Evolutionary conservation across 257 asterid species (phyloP).

Genomic region (Euphrasia confusa): DNA sequence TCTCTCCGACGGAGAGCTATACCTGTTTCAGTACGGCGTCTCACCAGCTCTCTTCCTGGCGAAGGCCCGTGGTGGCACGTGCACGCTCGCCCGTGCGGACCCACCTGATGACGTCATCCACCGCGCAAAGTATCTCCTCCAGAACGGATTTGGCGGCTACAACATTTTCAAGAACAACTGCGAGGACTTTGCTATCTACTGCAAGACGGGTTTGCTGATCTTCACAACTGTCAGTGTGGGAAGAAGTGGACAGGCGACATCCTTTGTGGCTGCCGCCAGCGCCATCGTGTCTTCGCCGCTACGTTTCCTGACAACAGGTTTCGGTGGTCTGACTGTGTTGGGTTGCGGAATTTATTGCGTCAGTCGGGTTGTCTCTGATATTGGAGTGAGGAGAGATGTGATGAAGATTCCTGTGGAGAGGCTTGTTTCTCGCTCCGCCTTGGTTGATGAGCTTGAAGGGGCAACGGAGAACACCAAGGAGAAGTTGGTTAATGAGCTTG

Average conservation of each 20-base stretch:
- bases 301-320: slow-evolving; percentile 60
- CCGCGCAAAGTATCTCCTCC: slow-evolving; percentile 71
- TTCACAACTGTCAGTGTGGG: slow-evolving; percentile 53
- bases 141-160: slow-evolving; percentile 74
- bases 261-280: slow-evolving; percentile 60
- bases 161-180: slow-evolving; percentile 77
- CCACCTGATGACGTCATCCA: slow-evolving; percentile 54
- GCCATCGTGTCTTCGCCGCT: slow-evolving; percentile 70
- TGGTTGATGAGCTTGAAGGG: slow-evolving; percentile 27
- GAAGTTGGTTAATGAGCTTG: slow-evolving; percentile 28
- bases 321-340: slow-evolving; percentile 47
- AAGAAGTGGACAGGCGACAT: slow-evolving; percentile 79
- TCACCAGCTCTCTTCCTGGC: slow-evolving; percentile 52
- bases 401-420: slow-evolving; percentile 75
- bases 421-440: slow-evolving; percentile 36
- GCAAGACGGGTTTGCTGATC: slow-evolving; percentile 81
- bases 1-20: slow-evolving; percentile 61
- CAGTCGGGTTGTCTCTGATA: slow-evolving; percentile 64
- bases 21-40: slow-evolving; percentile 57
- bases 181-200: slow-evolving; percentile 84
- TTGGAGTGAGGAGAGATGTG: slow-evolving; percentile 80
- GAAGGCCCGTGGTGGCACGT: slow-evolving; percentile 85
- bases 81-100: slow-evolving; percentile 68
- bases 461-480: slow-evolving; percentile 26
- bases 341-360: slow-evolving; percentile 69